These are phyloP conservation scores for Cercospora brassicicola DNA, from an alignment of 2,329 filamentous ascomycete genomes.

Conservation along the genomic window DNA sequence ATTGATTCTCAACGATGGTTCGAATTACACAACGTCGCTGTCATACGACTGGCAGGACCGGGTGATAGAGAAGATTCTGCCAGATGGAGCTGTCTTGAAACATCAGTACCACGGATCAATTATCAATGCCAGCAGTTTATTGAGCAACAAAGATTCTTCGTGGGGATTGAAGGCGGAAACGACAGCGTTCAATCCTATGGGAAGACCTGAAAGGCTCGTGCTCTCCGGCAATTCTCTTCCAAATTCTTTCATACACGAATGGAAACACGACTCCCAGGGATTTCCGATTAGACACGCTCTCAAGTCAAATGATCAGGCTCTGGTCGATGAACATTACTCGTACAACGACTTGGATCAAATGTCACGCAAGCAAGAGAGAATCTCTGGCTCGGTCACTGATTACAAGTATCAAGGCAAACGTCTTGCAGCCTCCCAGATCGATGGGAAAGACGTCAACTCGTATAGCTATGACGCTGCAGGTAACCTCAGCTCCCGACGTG, in stretches of 20 bases:
- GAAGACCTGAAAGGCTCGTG: not conserved
- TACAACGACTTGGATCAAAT: not conserved
- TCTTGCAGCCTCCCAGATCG: not conserved
- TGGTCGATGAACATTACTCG: not conserved
- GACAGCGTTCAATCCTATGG: not conserved
- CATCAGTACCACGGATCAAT: not conserved
- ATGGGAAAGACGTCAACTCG: not conserved
- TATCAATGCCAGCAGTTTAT: not conserved
- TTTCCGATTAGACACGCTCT: not conserved
- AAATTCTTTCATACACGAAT: not conserved
- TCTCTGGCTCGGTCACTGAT: not conserved
- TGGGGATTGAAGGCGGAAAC: not conserved
- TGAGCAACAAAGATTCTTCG: not conserved
- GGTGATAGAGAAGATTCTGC: not conserved
- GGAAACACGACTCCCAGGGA: not conserved
- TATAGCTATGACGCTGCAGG: not conserved
- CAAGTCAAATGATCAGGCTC: not conserved
- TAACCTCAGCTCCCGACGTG: not conserved
- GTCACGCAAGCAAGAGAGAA: not conserved
- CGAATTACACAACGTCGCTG: not conserved
- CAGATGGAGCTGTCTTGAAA: not conserved
- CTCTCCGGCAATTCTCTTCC: not conserved
- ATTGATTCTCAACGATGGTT: not conserved
- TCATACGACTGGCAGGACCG: not conserved
- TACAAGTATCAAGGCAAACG: not conserved